Evolutionary conservation across 345 rosid genomes (phyloP).

Genomic region (Aurinia saxatilis): DNA sequence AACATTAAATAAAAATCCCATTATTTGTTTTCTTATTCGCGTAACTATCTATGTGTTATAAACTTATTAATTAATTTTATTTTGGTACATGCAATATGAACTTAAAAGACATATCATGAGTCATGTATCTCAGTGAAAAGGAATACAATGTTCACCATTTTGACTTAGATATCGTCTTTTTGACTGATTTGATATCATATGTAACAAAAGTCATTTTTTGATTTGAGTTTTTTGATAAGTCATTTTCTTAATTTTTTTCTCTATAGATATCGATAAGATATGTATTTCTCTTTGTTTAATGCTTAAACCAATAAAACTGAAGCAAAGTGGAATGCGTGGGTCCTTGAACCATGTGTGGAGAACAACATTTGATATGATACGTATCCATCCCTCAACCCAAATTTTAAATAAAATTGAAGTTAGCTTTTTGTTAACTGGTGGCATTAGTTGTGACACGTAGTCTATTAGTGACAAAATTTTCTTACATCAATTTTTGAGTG

Average conservation of each 20-base stretch:
- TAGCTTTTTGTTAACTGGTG: background rate
- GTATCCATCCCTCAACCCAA: background rate
- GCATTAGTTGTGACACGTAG: slow-evolving; percentile 1
- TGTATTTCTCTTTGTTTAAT: background rate
- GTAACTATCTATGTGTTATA: background rate
- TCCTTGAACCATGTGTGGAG: slow-evolving; percentile 8
- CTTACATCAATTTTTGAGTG: too few species aligned
- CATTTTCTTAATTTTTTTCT: background rate
- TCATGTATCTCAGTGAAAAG: background rate
- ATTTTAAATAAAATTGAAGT: background rate
- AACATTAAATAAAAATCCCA: background rate
- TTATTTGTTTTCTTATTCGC: background rate
- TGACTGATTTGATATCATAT: background rate
- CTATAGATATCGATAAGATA: slow-evolving; percentile 11
- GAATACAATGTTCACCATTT: background rate
- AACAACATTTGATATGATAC: background rate
- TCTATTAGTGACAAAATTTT: background rate
- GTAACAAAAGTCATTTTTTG: background rate
- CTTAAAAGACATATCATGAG: background rate
- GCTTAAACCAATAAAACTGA: slow-evolving; percentile 12
- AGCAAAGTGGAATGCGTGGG: slow-evolving; percentile 20
- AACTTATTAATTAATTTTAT: too few species aligned
- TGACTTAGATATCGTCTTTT: background rate
- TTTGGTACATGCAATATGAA: too few species aligned
- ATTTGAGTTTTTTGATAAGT: background rate